Evolutionary conservation across 208 protist species (phyloP), one percentile per base, ranked within the genome.

Genomic region (Leishmania tarentolae): DNA sequence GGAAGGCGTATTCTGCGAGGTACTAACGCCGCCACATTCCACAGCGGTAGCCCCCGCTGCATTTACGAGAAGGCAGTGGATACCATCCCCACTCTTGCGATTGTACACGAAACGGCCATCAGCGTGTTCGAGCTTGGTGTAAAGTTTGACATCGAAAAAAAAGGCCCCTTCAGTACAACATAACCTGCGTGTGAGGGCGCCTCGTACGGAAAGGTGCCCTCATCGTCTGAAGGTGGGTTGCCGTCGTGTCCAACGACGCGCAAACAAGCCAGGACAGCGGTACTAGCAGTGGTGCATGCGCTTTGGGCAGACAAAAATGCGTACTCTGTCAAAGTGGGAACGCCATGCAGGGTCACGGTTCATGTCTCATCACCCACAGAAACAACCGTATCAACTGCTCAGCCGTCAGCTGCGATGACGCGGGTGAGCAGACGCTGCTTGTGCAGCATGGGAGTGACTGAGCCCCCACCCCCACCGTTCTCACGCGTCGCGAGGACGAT

Each of bases 291-390:
- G 17, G 70, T n/a, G 0, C 11, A 40, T 40, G 47, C 6, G 28
- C 9, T 53, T 37, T 21, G 65, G 50, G 88, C 9, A 1, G 73
- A 53, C 47, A 87, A 57, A 61, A 95, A 88, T 52, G 88, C 85
- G 69, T 87, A 86, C 84, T 95, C 92, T 42, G 89, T 71, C 0
- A 88, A 90, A 8, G 90, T 42, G 2, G 90, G 90, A 44, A 86
- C 65, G 46, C 61, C 80, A 6, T 81, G 65, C 50, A 31, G 44
- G 0, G 40, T 42, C 35, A 92, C 78, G 17, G 81, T 42, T 19
- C 79, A 83, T 3, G 88, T 87, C 76, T 93, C 90, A 53, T 89
- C 85, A 57, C 93, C 92, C 7, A 94, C 19, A 17, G 86, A 84
- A 19, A 94, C 89, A 72, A 94, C 91, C 11, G 79, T 42, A 17